A percentile compares a stretch with the other conserved stretches of the same genome.
These are phyloP conservation scores for Areca catechu DNA, from an alignment of 176 grass and related monocot species.

Conservation along the genomic window DNA sequence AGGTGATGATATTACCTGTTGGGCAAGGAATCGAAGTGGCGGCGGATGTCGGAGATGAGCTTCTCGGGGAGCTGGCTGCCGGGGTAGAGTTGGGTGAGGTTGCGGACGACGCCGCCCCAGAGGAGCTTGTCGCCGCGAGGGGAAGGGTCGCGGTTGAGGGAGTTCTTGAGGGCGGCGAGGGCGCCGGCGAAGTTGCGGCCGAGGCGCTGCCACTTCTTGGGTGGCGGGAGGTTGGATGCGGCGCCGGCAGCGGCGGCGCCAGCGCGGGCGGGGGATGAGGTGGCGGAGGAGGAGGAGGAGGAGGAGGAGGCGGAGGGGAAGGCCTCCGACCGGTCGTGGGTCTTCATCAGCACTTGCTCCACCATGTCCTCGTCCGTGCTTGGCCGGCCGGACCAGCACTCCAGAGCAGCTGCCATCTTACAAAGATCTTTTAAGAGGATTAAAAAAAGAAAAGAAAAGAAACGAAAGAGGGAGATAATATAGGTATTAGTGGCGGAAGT, in stretches of 20 bases:
- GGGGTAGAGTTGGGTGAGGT: constrained; percentile 67
- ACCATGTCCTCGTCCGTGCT: constrained; percentile 98
- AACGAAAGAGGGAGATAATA: too few relatives aligned
- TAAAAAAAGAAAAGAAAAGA: neutral
- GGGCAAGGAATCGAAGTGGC: constrained; percentile 89
- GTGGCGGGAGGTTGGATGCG: constrained; percentile 13
- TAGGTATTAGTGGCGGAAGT: too few relatives aligned
- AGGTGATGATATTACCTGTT: constrained; percentile 49
- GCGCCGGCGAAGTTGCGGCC: constrained; percentile 85
- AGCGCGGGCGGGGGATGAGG: constrained; percentile 12
- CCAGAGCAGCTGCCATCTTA: constrained; percentile 79
- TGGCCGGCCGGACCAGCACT: constrained; percentile 97
- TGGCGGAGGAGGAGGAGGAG: constrained; percentile 27
- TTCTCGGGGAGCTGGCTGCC: constrained; percentile 71
- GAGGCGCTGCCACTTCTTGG: constrained; percentile 89
- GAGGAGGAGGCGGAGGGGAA: constrained; percentile 45
- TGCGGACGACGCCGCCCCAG: constrained; percentile 42
- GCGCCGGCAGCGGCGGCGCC: constrained; percentile 1
- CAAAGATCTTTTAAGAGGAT: neutral
- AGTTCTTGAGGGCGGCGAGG: constrained; percentile 85
- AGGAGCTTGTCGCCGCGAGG: constrained; percentile 34
- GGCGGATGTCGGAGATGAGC: constrained; percentile 74
- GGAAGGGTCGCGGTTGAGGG: constrained; percentile 56
- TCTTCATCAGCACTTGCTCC: constrained; percentile 97
- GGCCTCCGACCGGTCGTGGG: constrained; percentile 62